These are phyloP conservation scores for Tolypocladium guangdongense DNA, from an alignment of 2,329 filamentous ascomycete species.

Conservation along the genomic window DNA sequence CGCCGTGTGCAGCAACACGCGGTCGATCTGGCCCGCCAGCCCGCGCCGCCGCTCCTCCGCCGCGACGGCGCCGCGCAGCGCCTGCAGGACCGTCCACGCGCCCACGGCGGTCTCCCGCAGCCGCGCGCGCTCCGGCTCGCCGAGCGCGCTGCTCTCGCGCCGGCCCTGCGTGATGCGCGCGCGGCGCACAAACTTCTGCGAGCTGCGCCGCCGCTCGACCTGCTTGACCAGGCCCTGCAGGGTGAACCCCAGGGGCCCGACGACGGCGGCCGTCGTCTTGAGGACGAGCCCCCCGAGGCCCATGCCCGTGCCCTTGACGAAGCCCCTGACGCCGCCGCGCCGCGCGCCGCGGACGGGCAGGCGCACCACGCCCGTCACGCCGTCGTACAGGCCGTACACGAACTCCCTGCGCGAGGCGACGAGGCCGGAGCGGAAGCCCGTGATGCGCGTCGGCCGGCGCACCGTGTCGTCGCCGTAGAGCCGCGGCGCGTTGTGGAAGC, in stretches of 20 bases:
- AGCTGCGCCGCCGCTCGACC: conserved; percentile 39
- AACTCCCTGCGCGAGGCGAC: conserved; percentile 52
- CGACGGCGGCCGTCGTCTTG: conserved; percentile 51
- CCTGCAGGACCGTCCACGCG: conserved; percentile 21
- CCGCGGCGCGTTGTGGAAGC: conserved; percentile 60
- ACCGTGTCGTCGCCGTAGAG: conserved; percentile 63
- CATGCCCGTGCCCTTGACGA: conserved; percentile 47
- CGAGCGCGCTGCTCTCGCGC: conserved; percentile 27
- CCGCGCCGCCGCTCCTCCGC: conserved; percentile 22
- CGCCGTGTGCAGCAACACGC: conserved; percentile 14
- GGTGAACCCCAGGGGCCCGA: conserved; percentile 50
- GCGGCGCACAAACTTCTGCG: conserved; percentile 40
- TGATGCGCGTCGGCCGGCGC: conserved; percentile 50
- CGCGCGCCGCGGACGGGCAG: conserved; percentile 48
- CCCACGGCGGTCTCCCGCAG: conserved; percentile 15
- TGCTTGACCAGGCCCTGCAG: conserved; percentile 56
- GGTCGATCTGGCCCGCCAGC: conserved; percentile 23
- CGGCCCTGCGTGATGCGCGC: conserved; percentile 50
- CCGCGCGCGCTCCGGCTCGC: conserved; percentile 18
- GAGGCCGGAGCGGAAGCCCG: conserved; percentile 52
- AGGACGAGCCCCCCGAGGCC: conserved; percentile 53
- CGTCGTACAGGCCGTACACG: conserved; percentile 53
- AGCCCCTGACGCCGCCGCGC: conserved; percentile 34
- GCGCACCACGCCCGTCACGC: conserved; percentile 49
- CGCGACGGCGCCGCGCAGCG: conserved; percentile 16